Conservation (phyloP, 2,329 filamentous ascomycete genomes). For the Microdochium bolleyi region DNA sequence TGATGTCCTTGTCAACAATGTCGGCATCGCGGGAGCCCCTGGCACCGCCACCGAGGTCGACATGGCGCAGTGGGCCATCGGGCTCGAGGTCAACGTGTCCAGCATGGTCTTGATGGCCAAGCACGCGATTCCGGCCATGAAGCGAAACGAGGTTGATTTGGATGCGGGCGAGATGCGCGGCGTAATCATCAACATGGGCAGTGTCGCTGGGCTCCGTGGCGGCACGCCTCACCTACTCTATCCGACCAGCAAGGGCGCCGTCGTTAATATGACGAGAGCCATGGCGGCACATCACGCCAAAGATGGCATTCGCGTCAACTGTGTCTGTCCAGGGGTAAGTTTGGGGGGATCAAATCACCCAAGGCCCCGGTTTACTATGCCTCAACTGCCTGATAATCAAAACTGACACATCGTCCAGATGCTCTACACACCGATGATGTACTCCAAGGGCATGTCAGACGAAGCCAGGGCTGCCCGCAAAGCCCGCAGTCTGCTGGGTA, state of each 20-base stretch:
- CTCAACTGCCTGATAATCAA: too few species aligned
- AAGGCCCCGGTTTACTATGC: too few species aligned
- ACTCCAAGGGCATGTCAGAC: slow-evolving; percentile 27
- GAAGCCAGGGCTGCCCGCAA: slow-evolving; percentile 27
- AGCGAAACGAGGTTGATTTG: slow-evolving; percentile 29
- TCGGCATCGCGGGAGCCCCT: slow-evolving; percentile 49
- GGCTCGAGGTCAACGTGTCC: slow-evolving; percentile 53
- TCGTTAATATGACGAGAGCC: slow-evolving; percentile 42
- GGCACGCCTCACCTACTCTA: slow-evolving; percentile 36
- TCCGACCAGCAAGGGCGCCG: slow-evolving; percentile 37
- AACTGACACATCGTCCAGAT: slow-evolving; percentile 19
- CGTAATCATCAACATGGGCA: slow-evolving; percentile 54
- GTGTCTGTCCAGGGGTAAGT: slow-evolving; percentile 32
- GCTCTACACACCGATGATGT: slow-evolving; percentile 40
- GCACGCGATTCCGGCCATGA: slow-evolving; percentile 53
- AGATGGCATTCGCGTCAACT: slow-evolving; percentile 39
- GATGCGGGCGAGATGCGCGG: slow-evolving; percentile 30
- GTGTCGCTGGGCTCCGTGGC: slow-evolving; percentile 46
- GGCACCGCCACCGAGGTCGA: slow-evolving; percentile 56
- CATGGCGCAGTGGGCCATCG: slow-evolving; percentile 46
- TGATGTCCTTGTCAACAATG: slow-evolving; percentile 58
- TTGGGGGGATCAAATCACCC: too few species aligned
- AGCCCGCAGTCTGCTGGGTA: slow-evolving; percentile 27
- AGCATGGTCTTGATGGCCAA: slow-evolving; percentile 60
- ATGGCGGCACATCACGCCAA: slow-evolving; percentile 41